phyloP scores from a whole-genome alignment of 345 rosid genomes.

The Theobroma cacao region DNA sequence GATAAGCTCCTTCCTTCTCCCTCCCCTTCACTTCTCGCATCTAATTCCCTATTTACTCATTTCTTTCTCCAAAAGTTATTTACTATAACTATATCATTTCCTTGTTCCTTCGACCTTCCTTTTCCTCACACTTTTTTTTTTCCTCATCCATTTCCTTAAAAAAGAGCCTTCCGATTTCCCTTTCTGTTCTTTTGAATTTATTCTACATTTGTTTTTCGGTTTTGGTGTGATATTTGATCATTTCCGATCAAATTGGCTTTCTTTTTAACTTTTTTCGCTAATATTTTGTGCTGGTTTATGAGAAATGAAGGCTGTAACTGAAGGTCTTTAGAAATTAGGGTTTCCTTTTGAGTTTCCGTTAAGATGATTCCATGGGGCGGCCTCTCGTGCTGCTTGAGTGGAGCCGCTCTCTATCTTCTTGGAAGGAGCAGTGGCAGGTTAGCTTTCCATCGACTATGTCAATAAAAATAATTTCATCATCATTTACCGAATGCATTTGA shows the following conservation, averaged over 20 bases:
- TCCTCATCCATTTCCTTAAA: constrained; percentile 9
- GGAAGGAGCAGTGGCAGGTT: constrained; percentile 94
- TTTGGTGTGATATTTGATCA: not conserved
- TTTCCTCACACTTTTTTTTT: constrained; percentile 11
- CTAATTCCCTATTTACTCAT: not conserved
- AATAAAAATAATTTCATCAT: not conserved
- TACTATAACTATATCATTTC: not conserved
- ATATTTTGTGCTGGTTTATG: not conserved
- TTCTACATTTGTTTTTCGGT: not conserved
- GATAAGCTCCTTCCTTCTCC: not conserved
- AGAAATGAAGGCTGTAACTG: not conserved
- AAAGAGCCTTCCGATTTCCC: not conserved
- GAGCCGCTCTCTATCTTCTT: constrained; percentile 83
- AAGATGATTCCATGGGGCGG: constrained; percentile 91
- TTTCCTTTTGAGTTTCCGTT: not conserved
- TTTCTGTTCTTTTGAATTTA: not conserved
- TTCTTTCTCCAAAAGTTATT: not conserved
- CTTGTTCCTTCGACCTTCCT: constrained; percentile 25
- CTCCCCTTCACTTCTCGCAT: not conserved
- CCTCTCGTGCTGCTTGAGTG: constrained; percentile 81
- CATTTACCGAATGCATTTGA: not conserved
- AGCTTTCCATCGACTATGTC: not conserved
- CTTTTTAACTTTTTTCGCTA: not conserved
- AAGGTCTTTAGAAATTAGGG: constrained; percentile 7
- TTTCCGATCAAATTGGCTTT: not conserved